These are phyloP conservation scores for Albatrellus ellisii DNA, from an alignment of 768 basidiomycete species.

Conservation along the genomic window DNA sequence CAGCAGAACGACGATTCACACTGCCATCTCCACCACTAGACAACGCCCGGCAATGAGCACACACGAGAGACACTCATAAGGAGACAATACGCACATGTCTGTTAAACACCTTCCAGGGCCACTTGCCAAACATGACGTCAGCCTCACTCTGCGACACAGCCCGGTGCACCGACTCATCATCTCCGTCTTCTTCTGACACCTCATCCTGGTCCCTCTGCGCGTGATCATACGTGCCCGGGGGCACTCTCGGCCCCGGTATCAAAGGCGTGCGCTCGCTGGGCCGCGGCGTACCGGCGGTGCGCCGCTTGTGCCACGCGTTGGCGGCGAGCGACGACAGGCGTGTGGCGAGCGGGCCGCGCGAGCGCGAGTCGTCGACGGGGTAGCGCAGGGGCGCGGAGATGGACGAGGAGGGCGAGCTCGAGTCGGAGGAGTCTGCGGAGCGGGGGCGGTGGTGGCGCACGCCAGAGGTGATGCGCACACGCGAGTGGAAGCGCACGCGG, in stretches of 20 bases:
- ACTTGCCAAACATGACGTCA: slow-evolving; percentile 45
- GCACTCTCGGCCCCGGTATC: slow-evolving; percentile 4
- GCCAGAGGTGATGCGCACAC: slow-evolving; percentile 69
- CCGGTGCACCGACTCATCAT: slow-evolving; percentile 16
- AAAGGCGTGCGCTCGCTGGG: slow-evolving; percentile 7
- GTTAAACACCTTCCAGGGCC: slow-evolving; percentile 62
- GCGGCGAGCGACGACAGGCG: slow-evolving; percentile 29
- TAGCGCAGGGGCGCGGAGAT: slow-evolving; percentile 68
- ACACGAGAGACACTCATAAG: background rate
- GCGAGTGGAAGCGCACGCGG: slow-evolving; percentile 55
- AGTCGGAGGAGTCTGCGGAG: slow-evolving; percentile 10
- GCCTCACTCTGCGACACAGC: slow-evolving; percentile 33
- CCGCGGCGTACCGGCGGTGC: background rate
- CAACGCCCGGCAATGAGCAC: slow-evolving; percentile 1
- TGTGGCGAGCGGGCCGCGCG: slow-evolving; percentile 49
- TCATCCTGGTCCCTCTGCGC: slow-evolving; percentile 3
- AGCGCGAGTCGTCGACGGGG: slow-evolving; percentile 32
- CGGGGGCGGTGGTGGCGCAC: slow-evolving; percentile 31
- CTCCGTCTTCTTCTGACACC: slow-evolving; percentile 14
- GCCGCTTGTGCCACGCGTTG: slow-evolving; percentile 12
- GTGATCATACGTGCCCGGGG: background rate
- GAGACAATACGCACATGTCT: slow-evolving; percentile 36
- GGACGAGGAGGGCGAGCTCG: slow-evolving; percentile 46
- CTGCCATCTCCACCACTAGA: slow-evolving; percentile 81
- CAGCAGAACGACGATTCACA: slow-evolving; percentile 53